phyloP scores from a whole-genome alignment of 768 basidiomycete genomes.

The Mycena galopus region DNA sequence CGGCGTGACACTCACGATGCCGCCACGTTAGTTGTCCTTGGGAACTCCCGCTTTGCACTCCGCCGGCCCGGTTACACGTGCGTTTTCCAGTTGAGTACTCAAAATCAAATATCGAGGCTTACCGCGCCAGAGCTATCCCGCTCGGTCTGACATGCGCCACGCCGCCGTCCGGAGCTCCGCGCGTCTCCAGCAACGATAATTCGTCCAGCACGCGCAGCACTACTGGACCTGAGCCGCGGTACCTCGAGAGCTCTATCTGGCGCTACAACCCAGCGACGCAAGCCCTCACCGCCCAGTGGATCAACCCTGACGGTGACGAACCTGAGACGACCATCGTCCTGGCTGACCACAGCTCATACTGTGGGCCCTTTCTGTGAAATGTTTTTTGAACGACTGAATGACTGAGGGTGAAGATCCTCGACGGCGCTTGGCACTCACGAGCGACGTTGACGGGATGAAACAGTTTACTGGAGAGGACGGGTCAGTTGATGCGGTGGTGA shows the following conservation, averaged over 20 bases:
- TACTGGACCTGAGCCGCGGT: not conserved
- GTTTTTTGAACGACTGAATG: not conserved
- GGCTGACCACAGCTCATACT: not conserved
- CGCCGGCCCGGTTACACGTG: too few species aligned
- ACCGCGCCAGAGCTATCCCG: not conserved
- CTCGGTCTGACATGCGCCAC: not conserved
- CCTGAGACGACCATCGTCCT: slow-evolving; percentile 2
- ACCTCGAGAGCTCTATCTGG: not conserved
- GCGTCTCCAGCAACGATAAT: not conserved
- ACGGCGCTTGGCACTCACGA: not conserved
- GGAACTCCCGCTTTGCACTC: too few species aligned
- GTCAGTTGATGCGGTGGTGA: not conserved
- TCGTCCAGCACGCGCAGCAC: not conserved
- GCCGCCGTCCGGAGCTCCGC: not conserved
- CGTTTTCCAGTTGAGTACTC: not conserved
- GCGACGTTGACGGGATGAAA: not conserved
- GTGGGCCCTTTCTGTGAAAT: not conserved
- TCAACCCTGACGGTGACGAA: not conserved
- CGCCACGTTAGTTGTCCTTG: too few species aligned
- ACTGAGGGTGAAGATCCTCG: not conserved
- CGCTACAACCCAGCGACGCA: not conserved
- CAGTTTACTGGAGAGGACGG: not conserved
- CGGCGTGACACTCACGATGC: too few species aligned
- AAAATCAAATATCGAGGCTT: not conserved
- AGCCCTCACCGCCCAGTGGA: not conserved